A percentile compares a stretch with the other conserved stretches of the same genome.
These are phyloP conservation scores for Cryptosporidium xiaoi DNA, from an alignment of 169 alveolate genomes.

Conservation along the genomic window DNA sequence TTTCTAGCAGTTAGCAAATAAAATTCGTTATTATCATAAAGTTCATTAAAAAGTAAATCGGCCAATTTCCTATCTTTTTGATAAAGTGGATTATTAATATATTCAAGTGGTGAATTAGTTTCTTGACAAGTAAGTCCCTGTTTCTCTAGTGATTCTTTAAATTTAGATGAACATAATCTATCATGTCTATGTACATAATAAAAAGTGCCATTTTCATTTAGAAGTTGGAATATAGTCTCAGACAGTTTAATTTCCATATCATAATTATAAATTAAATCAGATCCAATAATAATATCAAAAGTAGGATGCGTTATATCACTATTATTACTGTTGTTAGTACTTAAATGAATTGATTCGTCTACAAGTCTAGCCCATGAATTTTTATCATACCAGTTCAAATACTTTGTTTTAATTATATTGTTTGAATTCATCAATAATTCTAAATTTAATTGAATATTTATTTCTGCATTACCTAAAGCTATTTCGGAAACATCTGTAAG, in stretches of 20 bases:
- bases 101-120: slow-evolving; percentile 27
- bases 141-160: slow-evolving; percentile 26
- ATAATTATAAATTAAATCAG: slow-evolving; percentile 44
- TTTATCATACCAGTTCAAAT: slow-evolving; percentile 55
- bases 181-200: slow-evolving; percentile 59
- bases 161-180: slow-evolving; percentile 33
- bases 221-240: slow-evolving; percentile 11
- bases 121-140: slow-evolving; percentile 22
- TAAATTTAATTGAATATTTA: slow-evolving; percentile 21
- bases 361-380: slow-evolving; percentile 1
- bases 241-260: slow-evolving; percentile 40
- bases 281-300: slow-evolving; percentile 63
- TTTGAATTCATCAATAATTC: neutral
- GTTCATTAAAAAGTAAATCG: slow-evolving; percentile 44
- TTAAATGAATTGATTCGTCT: neutral
- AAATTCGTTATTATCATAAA: slow-evolving; percentile 25
- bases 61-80: slow-evolving; percentile 15
- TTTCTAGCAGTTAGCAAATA: slow-evolving; percentile 41
- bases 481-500: slow-evolving; percentile 55
- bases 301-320: neutral
- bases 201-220: slow-evolving; percentile 14
- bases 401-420: slow-evolving; percentile 19
- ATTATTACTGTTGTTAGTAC: no score
- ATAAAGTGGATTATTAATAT: slow-evolving; percentile 44
- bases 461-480: slow-evolving; percentile 33